These are phyloP conservation scores for Cenchrus americanus DNA, from an alignment of 176 grass and related monocot species.

Conservation along the genomic window DNA sequence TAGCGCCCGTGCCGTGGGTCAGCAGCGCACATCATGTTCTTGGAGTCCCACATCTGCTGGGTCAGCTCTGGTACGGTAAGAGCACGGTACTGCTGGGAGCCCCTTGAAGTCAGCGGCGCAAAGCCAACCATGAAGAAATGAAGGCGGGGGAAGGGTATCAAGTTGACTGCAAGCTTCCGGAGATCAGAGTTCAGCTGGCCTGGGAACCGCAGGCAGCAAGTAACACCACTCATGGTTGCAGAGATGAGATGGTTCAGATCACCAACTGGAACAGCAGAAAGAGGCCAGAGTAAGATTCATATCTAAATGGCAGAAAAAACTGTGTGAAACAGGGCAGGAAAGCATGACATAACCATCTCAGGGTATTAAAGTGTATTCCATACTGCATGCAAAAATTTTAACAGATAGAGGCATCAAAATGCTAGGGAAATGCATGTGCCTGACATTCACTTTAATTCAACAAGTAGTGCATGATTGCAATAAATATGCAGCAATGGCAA, in stretches of 20 bases:
- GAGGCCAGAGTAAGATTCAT: background rate
- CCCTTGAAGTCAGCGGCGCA: constrained; percentile 80
- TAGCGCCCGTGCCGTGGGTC: constrained; percentile 85
- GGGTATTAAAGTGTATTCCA: background rate
- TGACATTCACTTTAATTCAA: constrained; percentile 9
- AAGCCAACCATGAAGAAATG: constrained; percentile 98
- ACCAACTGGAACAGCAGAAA: constrained; percentile 61
- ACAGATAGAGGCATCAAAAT: background rate
- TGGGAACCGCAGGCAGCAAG: constrained; percentile 77
- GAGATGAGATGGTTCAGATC: constrained; percentile 89
- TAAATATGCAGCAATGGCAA: background rate
- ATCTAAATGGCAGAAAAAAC: background rate
- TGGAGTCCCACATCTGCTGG: constrained; percentile 97
- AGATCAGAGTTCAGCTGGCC: constrained; percentile 76
- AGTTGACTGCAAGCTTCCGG: constrained; percentile 74
- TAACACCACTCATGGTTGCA: constrained; percentile 88
- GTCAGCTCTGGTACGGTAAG: constrained; percentile 89
- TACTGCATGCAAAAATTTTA: background rate
- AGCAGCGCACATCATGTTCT: constrained; percentile 99
- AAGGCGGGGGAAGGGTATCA: constrained; percentile 89
- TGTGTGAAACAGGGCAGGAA: background rate
- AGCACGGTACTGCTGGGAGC: constrained; percentile 83
- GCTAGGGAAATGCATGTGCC: background rate
- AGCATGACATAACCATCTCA: background rate
- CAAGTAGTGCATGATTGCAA: constrained; percentile 10